A percentile compares a stretch with the other conserved stretches of the same genome.
Conservation (phyloP, 768 basidiomycete species). For the Boletus vermiculosoides region DNA sequence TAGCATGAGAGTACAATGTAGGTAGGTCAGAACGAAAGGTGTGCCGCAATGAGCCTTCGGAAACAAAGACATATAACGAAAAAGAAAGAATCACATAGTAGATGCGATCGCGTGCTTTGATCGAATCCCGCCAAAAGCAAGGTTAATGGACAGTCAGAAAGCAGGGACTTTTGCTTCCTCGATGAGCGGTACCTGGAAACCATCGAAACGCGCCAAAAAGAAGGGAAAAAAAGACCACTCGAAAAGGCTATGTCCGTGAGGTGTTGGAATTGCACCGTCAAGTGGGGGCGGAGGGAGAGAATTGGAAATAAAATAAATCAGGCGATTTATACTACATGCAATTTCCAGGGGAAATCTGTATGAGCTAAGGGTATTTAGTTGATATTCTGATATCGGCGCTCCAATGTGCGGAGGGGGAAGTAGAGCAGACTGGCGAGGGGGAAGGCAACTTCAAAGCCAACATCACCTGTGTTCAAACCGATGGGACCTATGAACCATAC, state of each 20-base stretch:
- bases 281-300: neutral
- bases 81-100: neutral
- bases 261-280: neutral
- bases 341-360: neutral
- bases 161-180: constrained; percentile 1
- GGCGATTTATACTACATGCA: constrained; percentile 9
- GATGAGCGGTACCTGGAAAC: constrained; percentile 19
- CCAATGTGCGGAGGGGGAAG: constrained; percentile 51
- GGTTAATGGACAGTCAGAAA: neutral
- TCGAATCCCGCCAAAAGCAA: neutral
- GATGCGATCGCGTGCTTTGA: constrained; percentile 4
- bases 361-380: constrained; percentile 8
- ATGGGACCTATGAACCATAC: constrained; percentile 72
- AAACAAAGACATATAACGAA: neutral
- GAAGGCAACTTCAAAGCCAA: constrained; percentile 67
- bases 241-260: neutral
- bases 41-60: neutral
- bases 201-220: constrained; percentile 14
- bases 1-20: constrained; percentile 5
- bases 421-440: constrained; percentile 47
- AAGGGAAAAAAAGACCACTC: neutral
- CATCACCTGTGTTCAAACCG: constrained; percentile 61
- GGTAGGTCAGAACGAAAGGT: neutral
- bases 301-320: constrained; percentile 8
- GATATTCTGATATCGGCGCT: constrained; percentile 37